Evolutionary conservation across 108 stramenopile species (phyloP), one percentile per base, ranked within the genome.

Genomic region (Cyclostephanos invisitatus): DNA sequence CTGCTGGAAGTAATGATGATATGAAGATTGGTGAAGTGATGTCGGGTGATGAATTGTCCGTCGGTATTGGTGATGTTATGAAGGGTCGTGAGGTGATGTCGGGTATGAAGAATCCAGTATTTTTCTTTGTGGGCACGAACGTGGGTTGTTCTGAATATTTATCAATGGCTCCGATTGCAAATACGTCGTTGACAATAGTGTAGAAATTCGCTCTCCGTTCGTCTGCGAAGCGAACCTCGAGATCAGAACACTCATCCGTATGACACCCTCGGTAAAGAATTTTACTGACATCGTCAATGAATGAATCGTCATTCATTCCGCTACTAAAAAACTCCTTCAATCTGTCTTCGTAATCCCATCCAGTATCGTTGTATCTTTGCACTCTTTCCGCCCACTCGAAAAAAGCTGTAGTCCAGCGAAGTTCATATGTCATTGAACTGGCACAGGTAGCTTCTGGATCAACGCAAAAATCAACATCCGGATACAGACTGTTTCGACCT

Each of bases 331-430:
- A 80, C 44, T 54, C 37, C 2, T 15, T 27, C 22, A 80, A 46
- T 65, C 62, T 12, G 24, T 55, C 69, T 25, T 38, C 27, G 24
- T 70, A 77, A 35, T 61, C 42, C 69, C 69, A 77, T 20, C 59
- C 47, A 42, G 25, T 24, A 20, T 63, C 28, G 32, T 75, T 25
- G 21, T 74, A 75, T 65, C 46, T 50, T 49, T 77, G 75, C 17
- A 77, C 55, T 2, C 64, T 53, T n/a, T 81, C 70, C 17, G 75
- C 37, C 80, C 80, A 81, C 54, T 81, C 69, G 49, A 68, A 81
- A 36, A 81, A 54, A 6, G 70, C 74, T 5, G 65, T 54, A 42
- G 64, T 72, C 80, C 80, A 81, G 18, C 47, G 48, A 29, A 81
- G 61, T 46, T 75, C 80, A 24, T 61, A 57, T 7, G 70, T 70